These are phyloP conservation scores for Aaosphaeria arxii DNA, from an alignment of 2,329 filamentous ascomycete species.

Conservation along the genomic window DNA sequence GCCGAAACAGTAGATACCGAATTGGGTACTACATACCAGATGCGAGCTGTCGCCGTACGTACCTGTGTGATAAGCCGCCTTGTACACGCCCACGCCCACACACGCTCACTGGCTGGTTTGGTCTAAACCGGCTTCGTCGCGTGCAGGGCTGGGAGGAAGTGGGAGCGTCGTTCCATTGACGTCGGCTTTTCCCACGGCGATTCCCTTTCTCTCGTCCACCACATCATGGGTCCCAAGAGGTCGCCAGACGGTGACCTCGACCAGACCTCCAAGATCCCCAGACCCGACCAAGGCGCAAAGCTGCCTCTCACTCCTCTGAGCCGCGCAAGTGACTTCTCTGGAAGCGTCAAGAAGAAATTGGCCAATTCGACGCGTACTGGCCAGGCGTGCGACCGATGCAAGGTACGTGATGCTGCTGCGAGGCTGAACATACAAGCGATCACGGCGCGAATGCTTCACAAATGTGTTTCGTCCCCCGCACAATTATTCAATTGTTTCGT, in stretches of 20 bases:
- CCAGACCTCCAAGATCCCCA: conserved; percentile 28
- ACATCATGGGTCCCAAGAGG: conserved; percentile 21
- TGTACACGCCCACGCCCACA: no score
- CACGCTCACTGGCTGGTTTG: not conserved
- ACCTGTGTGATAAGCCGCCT: no score
- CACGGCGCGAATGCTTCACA: not conserved
- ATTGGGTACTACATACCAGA: no score
- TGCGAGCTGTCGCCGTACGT: no score
- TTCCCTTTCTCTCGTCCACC: conserved; percentile 4
- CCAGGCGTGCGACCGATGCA: conserved; percentile 86
- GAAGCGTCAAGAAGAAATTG: conserved; percentile 50
- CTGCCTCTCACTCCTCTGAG: conserved; percentile 8
- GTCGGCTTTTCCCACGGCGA: conserved; percentile 17
- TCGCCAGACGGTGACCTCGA: conserved; percentile 2
- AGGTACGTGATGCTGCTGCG: conserved; percentile 51
- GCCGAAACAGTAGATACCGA: no score
- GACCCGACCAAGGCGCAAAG: conserved; percentile 24
- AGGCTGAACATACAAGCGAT: not conserved
- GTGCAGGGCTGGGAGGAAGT: conserved; percentile 5
- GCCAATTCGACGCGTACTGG: conserved; percentile 63
- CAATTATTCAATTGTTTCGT: not conserved
- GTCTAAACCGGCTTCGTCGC: conserved; percentile 7
- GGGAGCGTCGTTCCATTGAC: not conserved
- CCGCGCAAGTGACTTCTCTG: conserved; percentile 24
- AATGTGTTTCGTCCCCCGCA: no score